Evolutionary conservation across 1,284 basidiomycete species (phyloP).

Genomic region (Meripilus lineatus): DNA sequence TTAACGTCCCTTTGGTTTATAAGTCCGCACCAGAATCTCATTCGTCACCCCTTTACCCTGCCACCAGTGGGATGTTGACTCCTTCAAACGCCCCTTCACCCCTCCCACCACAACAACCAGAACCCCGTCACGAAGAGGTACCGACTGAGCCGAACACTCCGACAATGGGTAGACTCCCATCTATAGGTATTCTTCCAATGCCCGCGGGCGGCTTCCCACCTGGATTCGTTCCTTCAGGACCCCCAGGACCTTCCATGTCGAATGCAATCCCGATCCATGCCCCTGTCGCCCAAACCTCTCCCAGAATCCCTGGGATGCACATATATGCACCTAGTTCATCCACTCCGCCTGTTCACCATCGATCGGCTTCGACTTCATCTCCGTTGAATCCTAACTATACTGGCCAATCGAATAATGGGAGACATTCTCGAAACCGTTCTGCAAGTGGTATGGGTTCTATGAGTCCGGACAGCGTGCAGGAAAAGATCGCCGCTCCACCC

Average conservation of each 20-base stretch:
- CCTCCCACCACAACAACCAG: constrained; percentile 10
- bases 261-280: constrained; percentile 4
- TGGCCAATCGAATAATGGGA: not conserved
- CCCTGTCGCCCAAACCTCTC: constrained; percentile 8
- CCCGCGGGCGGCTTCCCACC: constrained; percentile 11
- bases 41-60: constrained; percentile 13
- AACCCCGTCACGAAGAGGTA: constrained; percentile 5
- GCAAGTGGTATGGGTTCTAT: not conserved
- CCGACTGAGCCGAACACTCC: constrained; percentile 16
- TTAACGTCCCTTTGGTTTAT: constrained; percentile 2
- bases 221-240: constrained; percentile 16
- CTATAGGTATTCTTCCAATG: constrained; percentile 7
- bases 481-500: not conserved
- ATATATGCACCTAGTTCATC: not conserved
- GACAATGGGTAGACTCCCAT: constrained; percentile 11
- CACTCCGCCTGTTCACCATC: not conserved
- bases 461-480: not conserved
- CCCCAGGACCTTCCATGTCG: constrained; percentile 1
- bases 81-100: constrained; percentile 15
- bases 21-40: constrained; percentile 22
- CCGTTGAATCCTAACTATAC: not conserved
- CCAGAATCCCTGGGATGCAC: not conserved
- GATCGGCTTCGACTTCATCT: not conserved
- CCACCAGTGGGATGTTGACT: constrained; percentile 14
- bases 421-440: not conserved